A percentile compares a stretch with the other conserved stretches of the same genome.
Evolutionary conservation across 2,329 filamentous ascomycete species (phyloP).

Genomic region (Ciborinia camelliae): DNA sequence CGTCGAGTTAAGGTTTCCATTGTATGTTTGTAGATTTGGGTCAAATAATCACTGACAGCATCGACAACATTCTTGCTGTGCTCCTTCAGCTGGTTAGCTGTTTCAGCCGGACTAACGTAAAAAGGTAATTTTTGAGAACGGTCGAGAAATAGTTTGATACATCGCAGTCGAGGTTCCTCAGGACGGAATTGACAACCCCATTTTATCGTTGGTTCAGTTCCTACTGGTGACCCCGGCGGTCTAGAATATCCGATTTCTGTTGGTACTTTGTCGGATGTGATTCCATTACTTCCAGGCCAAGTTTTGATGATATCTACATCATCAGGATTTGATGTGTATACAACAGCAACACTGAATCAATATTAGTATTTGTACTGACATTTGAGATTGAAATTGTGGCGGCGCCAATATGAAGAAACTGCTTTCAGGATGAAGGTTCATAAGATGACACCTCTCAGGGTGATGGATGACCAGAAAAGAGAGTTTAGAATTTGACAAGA

Average conservation of each 20-base stretch:
- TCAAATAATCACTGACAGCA: constrained; percentile 75
- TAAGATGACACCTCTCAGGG: neutral
- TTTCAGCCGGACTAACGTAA: constrained; percentile 75
- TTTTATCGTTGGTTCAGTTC: constrained; percentile 53
- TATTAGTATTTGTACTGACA: neutral
- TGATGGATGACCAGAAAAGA: neutral
- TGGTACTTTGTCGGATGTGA: constrained; percentile 84
- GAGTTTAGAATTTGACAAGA: neutral
- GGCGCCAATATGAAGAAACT: neutral
- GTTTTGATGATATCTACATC: constrained; percentile 81
- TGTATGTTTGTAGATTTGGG: constrained; percentile 71
- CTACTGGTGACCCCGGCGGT: constrained; percentile 40
- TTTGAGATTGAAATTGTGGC: neutral
- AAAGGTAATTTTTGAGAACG: constrained; percentile 76
- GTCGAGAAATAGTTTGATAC: constrained; percentile 82
- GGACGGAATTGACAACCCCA: constrained; percentile 84
- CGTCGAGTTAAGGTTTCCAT: constrained; percentile 72
- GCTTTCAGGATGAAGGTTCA: neutral
- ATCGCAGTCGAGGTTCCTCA: constrained; percentile 70
- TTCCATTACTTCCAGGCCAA: constrained; percentile 80
- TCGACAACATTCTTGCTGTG: constrained; percentile 75
- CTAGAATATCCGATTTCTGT: constrained; percentile 66
- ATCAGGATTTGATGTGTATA: constrained; percentile 72
- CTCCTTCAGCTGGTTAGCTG: constrained; percentile 69
- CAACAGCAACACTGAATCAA: constrained; percentile 58